Evolutionary conservation across 345 rosid genomes (phyloP).

Genomic region (Camelina hispida): DNA sequence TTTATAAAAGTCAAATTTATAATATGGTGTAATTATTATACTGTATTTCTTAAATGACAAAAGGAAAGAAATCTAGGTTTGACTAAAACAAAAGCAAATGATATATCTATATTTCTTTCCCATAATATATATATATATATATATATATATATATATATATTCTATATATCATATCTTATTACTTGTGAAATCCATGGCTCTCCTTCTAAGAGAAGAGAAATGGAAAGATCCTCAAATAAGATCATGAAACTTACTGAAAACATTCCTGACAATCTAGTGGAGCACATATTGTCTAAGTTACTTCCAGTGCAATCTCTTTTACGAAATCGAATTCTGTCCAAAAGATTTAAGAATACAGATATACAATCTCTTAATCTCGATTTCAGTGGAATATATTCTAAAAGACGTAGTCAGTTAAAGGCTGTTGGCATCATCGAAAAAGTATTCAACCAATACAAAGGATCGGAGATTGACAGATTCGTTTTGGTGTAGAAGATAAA

Average conservation of each 20-base stretch:
- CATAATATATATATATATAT: not conserved
- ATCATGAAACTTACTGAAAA: not conserved
- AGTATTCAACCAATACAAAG: not conserved
- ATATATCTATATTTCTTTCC: not conserved
- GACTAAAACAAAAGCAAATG: too few relatives aligned
- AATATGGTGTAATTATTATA: too few relatives aligned
- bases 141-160: too few relatives aligned
- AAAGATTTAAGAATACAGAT: not conserved
- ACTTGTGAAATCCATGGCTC: not conserved
- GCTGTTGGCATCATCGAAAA: not conserved
- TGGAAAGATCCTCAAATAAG: not conserved
- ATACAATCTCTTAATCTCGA: constrained; percentile 7
- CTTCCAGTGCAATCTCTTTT: not conserved
- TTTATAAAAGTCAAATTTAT: too few relatives aligned
- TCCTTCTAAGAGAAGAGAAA: not conserved
- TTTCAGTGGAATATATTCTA: not conserved
- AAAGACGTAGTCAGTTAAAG: not conserved
- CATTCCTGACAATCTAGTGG: not conserved
- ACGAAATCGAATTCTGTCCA: constrained; percentile 1
- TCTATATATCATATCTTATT: not conserved
- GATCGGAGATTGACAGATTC: constrained; percentile 19
- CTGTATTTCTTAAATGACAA: too few relatives aligned
- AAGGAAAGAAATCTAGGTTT: too few relatives aligned
- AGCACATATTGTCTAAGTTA: not conserved
- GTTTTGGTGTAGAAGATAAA: constrained; percentile 9